phyloP scores from a whole-genome alignment of 768 basidiomycete genomes.

The Scleroderma bovista region DNA sequence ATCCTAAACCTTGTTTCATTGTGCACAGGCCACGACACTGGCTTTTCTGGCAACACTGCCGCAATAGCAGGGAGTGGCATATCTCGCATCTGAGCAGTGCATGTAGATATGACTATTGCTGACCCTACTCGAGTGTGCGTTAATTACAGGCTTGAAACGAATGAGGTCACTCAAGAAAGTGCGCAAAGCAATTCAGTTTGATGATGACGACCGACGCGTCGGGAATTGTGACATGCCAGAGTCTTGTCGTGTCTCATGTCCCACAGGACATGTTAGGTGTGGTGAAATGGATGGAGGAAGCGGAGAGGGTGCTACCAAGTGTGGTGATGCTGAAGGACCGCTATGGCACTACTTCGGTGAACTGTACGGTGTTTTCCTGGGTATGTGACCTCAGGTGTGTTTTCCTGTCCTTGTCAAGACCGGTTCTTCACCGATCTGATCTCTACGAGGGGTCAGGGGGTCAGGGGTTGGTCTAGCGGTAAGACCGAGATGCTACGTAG shows the following conservation, averaged over 20 bases:
- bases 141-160: slow-evolving; percentile 17
- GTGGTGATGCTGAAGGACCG: slow-evolving; percentile 5
- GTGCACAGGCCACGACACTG: slow-evolving; percentile 24
- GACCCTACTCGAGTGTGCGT: background rate
- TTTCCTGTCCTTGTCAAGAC: too few relatives aligned
- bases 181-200: slow-evolving; percentile 9
- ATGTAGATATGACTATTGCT: background rate
- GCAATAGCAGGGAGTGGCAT: slow-evolving; percentile 28
- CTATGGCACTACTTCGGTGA: too few relatives aligned
- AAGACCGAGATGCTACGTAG: too few relatives aligned
- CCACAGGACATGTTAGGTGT: slow-evolving; percentile 9
- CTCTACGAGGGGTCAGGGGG: too few relatives aligned
- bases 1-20: slow-evolving; percentile 16
- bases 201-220: background rate
- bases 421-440: too few relatives aligned
- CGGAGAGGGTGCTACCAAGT: slow-evolving; percentile 30
- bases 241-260: slow-evolving; percentile 26
- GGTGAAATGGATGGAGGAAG: slow-evolving; percentile 30
- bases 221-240: slow-evolving; percentile 21
- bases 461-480: too few relatives aligned
- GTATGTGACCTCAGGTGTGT: too few relatives aligned
- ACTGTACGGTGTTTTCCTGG: too few relatives aligned
- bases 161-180: slow-evolving; percentile 28
- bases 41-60: slow-evolving; percentile 17
- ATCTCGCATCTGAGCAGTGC: slow-evolving; percentile 29